Base-by-base conservation (phyloP, 2,329 filamentous ascomycete species). In the Curvularia hawaiiensis region DNA sequence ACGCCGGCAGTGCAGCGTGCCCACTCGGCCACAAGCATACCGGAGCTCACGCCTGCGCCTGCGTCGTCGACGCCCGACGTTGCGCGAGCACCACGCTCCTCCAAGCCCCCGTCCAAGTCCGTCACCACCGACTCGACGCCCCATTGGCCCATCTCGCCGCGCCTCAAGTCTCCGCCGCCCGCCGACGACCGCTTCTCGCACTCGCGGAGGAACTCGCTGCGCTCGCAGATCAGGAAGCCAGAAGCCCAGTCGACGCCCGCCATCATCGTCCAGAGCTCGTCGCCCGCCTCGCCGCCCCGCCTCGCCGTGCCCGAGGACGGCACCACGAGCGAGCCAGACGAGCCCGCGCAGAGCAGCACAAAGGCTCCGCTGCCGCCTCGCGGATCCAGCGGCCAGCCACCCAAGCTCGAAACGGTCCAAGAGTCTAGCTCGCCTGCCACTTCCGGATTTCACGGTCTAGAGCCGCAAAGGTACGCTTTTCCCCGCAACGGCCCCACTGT, bases 351-450 rank as follows among this genome's bases (percentile, higher is more conserved):
- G 56, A 72, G 68, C 54, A 72, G 68, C 54, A 71, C 76, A 47
- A 81, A 81, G 63, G 72, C 67, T 8, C 41, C 24, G 14, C 69
- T 22, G 14, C 69, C 76, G 12, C 68, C 75, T 71, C 86, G 88
- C 63, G 85, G 83, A 58, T 81, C 83, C 51, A 86, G 82, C 71
- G 84, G 82, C 50, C 65, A 60, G 56, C 84, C 83, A 50, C 84
- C 88, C 48, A 86, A 85, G 47, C 79, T 97, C 56, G 94, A 96
- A 78, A 97, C 95, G 0, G 94, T 98, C 16, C 90, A 97, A 73
- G 94, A 97, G 81, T 88, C 90, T 52, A 95, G 91, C 78, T 85
- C 91, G 52, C 79, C 79, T 46, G 88, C 86, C 49, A 90, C 90
- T 1, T 90, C 91, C 14, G 81, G 79, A 14, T 79, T 77, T 61